Conservation (phyloP, 2,329 filamentous ascomycete genomes). For the Nemania sp. region DNA sequence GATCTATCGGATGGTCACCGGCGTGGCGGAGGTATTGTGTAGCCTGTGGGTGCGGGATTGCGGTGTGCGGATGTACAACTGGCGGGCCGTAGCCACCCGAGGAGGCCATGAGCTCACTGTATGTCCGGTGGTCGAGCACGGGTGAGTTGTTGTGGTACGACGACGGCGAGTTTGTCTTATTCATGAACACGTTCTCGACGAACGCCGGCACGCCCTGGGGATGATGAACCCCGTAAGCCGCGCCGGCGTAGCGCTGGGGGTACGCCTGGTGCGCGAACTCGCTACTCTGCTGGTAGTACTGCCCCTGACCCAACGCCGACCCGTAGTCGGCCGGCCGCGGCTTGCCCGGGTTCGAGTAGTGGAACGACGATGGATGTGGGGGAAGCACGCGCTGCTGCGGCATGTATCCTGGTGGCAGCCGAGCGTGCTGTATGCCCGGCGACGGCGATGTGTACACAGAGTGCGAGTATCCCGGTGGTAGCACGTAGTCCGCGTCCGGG, state of each 20-base stretch:
- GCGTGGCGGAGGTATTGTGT: slow-evolving; percentile 9
- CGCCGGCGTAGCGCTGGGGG: slow-evolving; percentile 21
- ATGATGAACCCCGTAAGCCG: slow-evolving; percentile 11
- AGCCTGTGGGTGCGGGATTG: slow-evolving; percentile 8
- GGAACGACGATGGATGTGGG: slow-evolving; percentile 40
- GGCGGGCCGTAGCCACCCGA: slow-evolving; percentile 12
- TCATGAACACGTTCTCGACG: slow-evolving; percentile 32
- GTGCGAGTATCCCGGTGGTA: slow-evolving; percentile 25
- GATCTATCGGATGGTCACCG: slow-evolving; percentile 23
- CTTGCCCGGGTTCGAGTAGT: slow-evolving; percentile 43
- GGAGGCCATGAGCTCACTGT: slow-evolving; percentile 33
- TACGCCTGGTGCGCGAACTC: slow-evolving; percentile 28
- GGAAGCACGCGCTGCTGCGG: slow-evolving; percentile 28
- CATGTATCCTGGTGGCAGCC: slow-evolving; percentile 20
- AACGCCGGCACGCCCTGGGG: slow-evolving; percentile 15
- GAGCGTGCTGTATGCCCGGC: slow-evolving; percentile 17
- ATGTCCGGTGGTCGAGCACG: slow-evolving; percentile 33
- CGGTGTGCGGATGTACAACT: slow-evolving; percentile 13
- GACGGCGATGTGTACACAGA: slow-evolving; percentile 25
- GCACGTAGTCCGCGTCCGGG: slow-evolving; percentile 37
- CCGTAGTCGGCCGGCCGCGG: slow-evolving; percentile 46
- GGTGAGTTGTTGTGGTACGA: slow-evolving; percentile 24
- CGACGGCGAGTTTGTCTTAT: slow-evolving; percentile 32
- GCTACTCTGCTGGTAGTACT: slow-evolving; percentile 45
- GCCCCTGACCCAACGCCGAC: slow-evolving; percentile 33